Evolutionary conservation across 176 grass and related monocot species (phyloP).

Genomic region (Secale cereale): DNA sequence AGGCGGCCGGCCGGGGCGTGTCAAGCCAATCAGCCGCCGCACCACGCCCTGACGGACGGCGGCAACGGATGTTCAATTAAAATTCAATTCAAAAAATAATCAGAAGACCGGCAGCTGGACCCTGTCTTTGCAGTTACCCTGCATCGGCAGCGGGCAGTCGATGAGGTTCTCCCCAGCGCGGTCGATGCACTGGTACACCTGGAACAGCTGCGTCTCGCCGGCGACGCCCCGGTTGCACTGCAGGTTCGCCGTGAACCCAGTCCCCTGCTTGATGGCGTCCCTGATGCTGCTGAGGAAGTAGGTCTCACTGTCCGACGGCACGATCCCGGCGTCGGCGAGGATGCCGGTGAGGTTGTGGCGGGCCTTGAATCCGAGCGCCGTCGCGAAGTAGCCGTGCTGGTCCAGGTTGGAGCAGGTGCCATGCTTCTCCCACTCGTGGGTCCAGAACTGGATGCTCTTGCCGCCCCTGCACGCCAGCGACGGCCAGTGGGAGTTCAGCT

Average conservation of each 20-base stretch:
- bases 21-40: background rate
- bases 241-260: slow-evolving; percentile 43
- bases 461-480: slow-evolving; percentile 57
- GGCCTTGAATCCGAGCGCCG: slow-evolving; percentile 49
- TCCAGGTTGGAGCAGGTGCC: slow-evolving; percentile 64
- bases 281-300: slow-evolving; percentile 40
- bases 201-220: slow-evolving; percentile 55
- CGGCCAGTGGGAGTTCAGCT: slow-evolving; percentile 49
- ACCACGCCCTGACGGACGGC: background rate
- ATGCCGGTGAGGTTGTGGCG: slow-evolving; percentile 35
- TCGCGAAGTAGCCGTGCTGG: slow-evolving; percentile 57
- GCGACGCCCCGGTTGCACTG: slow-evolving; percentile 55
- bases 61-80: background rate
- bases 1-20: too few species aligned
- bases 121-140: slow-evolving; percentile 27
- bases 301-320: slow-evolving; percentile 38
- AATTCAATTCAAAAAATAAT: background rate
- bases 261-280: slow-evolving; percentile 33
- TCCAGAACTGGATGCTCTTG: slow-evolving; percentile 61
- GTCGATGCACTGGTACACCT: slow-evolving; percentile 83
- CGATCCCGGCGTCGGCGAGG: slow-evolving; percentile 46
- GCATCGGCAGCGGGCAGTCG: slow-evolving; percentile 53
- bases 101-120: slow-evolving; percentile 66
- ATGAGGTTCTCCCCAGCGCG: slow-evolving; percentile 31
- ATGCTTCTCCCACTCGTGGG: slow-evolving; percentile 83